Evolutionary conservation across 2,329 filamentous ascomycete genomes (phyloP), one percentile per base, ranked within the genome.

Genomic region (Sporothrix euskadiensis): DNA sequence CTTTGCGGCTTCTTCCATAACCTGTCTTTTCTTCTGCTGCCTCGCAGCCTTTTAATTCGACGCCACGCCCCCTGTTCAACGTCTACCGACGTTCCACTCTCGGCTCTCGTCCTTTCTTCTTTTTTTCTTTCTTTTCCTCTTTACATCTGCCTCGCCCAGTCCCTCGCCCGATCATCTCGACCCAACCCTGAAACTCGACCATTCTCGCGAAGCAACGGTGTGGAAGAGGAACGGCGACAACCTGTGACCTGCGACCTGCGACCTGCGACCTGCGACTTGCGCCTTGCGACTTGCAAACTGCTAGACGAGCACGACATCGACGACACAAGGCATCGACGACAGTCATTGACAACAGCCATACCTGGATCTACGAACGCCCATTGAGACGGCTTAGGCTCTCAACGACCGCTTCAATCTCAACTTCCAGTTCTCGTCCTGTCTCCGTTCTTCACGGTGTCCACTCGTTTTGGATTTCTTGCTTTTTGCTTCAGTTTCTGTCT

Each of bases 391-490:
- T 26, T 26, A 61, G 41, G 22, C 41, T 39, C 30, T 30, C 70
- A n/a, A 22, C n/a, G 57, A 39, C 70, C 6, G 26, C 54, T 49
- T 44, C 59, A 32, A n/a, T 59, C 16, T 19, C 54, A 6, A 10
- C 32, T 26, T 49, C 19, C 47, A 35, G 8, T 5, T 22, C 4
- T 65, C 41, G n/a, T n/a, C 44, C 12, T 56, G 14, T 26, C 22
- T 56, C 72, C 72, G 72, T 56, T 30, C 71, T 73, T 63, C 59
- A 73, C 72, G 72, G 72, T 66, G 72, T 71, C 72, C 72, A 47
- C 59, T 73, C 72, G 47, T 70, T 73, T 59, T 52, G 61, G 44
- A 39, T 41, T 49, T 32, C 30, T 26, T 22, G 59, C 44, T 65
- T 22, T 1, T 49, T 44, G 44, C 41, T 30, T 9, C 61, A n/a